A percentile compares a stretch with the other conserved stretches of the same genome.
These are phyloP conservation scores for Pueraria montana DNA, from an alignment of 306 rosid genomes.

Conservation along the genomic window DNA sequence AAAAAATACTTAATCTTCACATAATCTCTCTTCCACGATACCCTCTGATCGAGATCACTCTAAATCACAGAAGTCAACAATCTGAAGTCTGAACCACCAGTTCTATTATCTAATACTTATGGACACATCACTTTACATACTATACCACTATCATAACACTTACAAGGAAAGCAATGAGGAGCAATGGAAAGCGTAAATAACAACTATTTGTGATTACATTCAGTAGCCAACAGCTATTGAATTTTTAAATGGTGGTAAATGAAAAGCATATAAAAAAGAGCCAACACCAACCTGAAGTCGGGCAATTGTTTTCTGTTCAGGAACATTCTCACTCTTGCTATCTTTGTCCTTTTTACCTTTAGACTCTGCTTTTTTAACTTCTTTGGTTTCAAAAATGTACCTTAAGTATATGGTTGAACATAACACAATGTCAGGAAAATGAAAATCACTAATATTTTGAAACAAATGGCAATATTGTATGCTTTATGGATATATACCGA, in stretches of 20 bases:
- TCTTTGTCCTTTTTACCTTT: slow-evolving; percentile 67
- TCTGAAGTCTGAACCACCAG: slow-evolving; percentile 32
- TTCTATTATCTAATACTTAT: not conserved
- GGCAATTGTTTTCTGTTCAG: slow-evolving; percentile 65
- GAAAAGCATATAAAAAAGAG: slow-evolving; percentile 29
- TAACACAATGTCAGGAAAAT: slow-evolving; percentile 35
- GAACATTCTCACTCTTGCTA: slow-evolving; percentile 54
- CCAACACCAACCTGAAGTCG: slow-evolving; percentile 84
- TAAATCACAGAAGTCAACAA: not conserved
- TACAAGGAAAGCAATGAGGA: not conserved
- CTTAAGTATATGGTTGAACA: slow-evolving; percentile 52
- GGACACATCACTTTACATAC: not conserved
- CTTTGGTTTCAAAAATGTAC: slow-evolving; percentile 88
- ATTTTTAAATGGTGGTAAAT: slow-evolving; percentile 19
- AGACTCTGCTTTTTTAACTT: slow-evolving; percentile 59
- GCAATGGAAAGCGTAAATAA: slow-evolving; percentile 14
- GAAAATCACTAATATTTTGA: slow-evolving; percentile 16
- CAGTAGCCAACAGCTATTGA: slow-evolving; percentile 22
- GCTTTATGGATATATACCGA: slow-evolving; percentile 59
- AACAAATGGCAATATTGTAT: slow-evolving; percentile 15
- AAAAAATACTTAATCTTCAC: not conserved
- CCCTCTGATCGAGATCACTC: not conserved
- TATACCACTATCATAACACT: not conserved
- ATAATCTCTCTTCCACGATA: not conserved
- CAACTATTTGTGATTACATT: slow-evolving; percentile 20